Base-by-base conservation (phyloP, 306 rosid genomes). In the Herpetospermum pedunculosum region DNA sequence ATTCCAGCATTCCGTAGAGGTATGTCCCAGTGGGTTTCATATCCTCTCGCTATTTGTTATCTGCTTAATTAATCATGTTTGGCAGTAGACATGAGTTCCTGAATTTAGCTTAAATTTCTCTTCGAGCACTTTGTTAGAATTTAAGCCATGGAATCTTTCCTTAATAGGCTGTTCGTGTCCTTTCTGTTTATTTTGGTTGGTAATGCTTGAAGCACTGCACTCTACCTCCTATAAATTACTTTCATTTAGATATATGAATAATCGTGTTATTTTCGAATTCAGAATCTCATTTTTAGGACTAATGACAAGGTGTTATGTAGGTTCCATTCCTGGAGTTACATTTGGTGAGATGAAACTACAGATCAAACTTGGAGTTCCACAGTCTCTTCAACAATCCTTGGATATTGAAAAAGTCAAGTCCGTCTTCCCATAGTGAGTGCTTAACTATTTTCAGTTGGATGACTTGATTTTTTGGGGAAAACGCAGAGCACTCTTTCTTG, bases 1-100 rank as follows among this genome's bases (percentile, higher is more conserved):
- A 94, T 91, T 68, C 96, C 97, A 3, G 97, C 97, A 40, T 94
- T 94, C 63, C 87, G 99, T 40, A 85, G 91, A 91, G 99, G 97
- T 85, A 83, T 41, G 7, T 59, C 8, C 15, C 15, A 4, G 75
- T 52, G 48, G 3, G 12, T 29, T 19, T 62, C 1, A 55, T 8
- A 25, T 37, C 53, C 70, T 9, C 43, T 19, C 44, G 35, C 49
- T 46, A 21, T 59, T 69, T 69, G 73, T 68, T 25, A 15, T 69
- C 38, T 44, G 40, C 38, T 43, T 26, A 44, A 26, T 67, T 60
- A 16, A 32, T 60, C 21, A 21, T 26, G 21, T 40, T 38, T 21
- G 53, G 6, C n/a, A 16, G 30, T 0, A 19, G 29, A 64, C 38
- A 21, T 10, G 47, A 37, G 71, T 38, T 41, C 3, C 73, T 67